Evolutionary conservation across 108 stramenopile species (phyloP), one percentile per base, ranked within the genome.

Genomic region (Pseudonitzschia multistriata): DNA sequence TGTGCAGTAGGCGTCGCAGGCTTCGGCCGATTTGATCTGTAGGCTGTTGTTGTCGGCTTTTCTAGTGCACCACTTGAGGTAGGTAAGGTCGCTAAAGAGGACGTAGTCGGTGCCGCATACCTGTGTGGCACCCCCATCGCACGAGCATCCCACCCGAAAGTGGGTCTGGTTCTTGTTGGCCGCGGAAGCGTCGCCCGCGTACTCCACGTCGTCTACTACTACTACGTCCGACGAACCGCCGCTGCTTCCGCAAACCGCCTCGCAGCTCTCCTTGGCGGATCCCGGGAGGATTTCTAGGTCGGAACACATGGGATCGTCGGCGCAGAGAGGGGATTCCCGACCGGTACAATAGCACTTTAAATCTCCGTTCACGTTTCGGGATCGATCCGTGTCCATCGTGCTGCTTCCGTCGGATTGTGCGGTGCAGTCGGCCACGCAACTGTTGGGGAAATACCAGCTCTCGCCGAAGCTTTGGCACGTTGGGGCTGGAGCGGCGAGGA

Each of bases 81-180:
- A 57, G 28, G 42, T 15, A 0, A 68, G 40, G 55, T 75, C 74
- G 19, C 67, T 68, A 25, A 68, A 75, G 39, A 75, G 62, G 21
- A 68, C 15, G 28, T 21, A 49, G 47, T 75, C 74, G 31, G n/a
- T 27, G 21, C 45, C 37, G 27, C 74, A 75, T 62, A 62, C 5
- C 24, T 36, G 31, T 5, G 31, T 49, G 54, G 13, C 54, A 33
- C 57, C 57, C 17, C 67, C 74, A 68, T 62, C 57, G 37, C 74
- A 75, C 8, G 57, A 42, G 39, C 74, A 75, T 3, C 33, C 40
- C 0, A 75, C 28, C 7, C 62, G 52, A 63, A 54, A 75, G 29
- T 75, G 61, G 7, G 67, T 62, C 36, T 39, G 28, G 47, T 75
- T 40, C 34, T 53, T 62, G 47, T 68, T 68, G 45, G 55, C 67